Evolutionary conservation across 2,329 filamentous ascomycete genomes (phyloP), one percentile per base, ranked within the genome.

Genomic region (Penicillium glabrum): DNA sequence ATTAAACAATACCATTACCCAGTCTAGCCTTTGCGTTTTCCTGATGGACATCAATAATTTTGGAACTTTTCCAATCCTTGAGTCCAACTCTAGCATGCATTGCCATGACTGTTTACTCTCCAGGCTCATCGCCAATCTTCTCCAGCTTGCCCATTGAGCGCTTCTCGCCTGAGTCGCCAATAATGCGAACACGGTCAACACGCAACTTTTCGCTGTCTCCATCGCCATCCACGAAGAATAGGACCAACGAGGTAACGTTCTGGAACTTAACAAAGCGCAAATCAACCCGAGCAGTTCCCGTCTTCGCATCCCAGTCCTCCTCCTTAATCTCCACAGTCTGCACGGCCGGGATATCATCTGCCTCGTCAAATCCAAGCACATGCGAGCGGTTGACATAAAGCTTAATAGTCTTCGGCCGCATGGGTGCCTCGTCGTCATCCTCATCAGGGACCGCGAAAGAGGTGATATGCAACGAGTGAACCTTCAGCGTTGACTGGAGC

Each of bases 201-300:
- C 95, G 87, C 56, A 95, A 88, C 80, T 90, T 93, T 72, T 98
- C 93, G 44, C 88, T 85, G 51, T 91, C 88, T 19, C 87, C 88
- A 53, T 93, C 90, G 2, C 92, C 93, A 71, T 96, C 88, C 53
- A 90, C 89, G 33, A 99, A 87, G 73, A 97, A 99, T 11, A 99
- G 67, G 19, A 96, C 89, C 67, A 99, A 72, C 60, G 88, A 95
- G 58, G 86, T 89, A 53, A 97, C 89, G 71, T 92, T 96, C 78
- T 98, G 95, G 81, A 98, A 99, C 79, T 97, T 97, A 77, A 99
- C 95, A 70, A 93, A 97, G 14, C 93, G 89, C 67, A 98, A 78
- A 45, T 83, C 77, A 53, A 93, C 78, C 67, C 82, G 89, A 14
- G 86, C 89, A 9, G 90, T 93, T 51, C 87, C 89, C 14, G 90